A percentile compares a stretch with the other conserved stretches of the same genome.
Conservation (phyloP, 108 stramenopile genomes). For the Cyclotella cryptica region DNA sequence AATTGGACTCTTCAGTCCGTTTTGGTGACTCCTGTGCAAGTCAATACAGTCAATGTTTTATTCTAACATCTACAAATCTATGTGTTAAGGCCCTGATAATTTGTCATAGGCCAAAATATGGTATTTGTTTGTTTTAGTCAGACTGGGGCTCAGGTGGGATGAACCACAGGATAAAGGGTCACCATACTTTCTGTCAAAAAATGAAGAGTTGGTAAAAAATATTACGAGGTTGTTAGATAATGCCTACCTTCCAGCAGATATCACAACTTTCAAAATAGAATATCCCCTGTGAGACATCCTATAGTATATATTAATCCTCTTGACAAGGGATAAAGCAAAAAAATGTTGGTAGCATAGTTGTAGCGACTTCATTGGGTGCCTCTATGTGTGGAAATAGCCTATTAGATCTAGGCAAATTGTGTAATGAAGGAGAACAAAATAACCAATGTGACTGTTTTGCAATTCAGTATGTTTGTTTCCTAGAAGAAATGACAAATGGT, state of each 20-base stretch:
- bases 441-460: not conserved
- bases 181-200: constrained; percentile 18
- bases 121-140: no score
- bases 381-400: constrained; percentile 21
- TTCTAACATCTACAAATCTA: no score
- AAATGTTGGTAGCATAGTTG: not conserved
- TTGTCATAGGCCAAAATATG: no score
- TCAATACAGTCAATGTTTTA: no score
- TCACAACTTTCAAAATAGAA: constrained; percentile 4
- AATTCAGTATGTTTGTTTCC: constrained; percentile 8
- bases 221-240: constrained; percentile 26
- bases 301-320: constrained; percentile 15
- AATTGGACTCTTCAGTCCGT: no score
- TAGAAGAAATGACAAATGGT: no score
- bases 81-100: no score
- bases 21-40: no score
- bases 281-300: constrained; percentile 23
- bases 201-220: constrained; percentile 9
- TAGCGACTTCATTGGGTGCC: constrained; percentile 11
- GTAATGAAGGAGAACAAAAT: constrained; percentile 17
- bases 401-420: constrained; percentile 26
- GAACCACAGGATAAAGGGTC: not conserved
- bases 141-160: constrained; percentile 27
- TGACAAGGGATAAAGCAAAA: not conserved
- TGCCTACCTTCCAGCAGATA: constrained; percentile 1